Base-by-base conservation (phyloP, 2,329 filamentous ascomycete genomes). In the Coleophoma cylindrospora region DNA sequence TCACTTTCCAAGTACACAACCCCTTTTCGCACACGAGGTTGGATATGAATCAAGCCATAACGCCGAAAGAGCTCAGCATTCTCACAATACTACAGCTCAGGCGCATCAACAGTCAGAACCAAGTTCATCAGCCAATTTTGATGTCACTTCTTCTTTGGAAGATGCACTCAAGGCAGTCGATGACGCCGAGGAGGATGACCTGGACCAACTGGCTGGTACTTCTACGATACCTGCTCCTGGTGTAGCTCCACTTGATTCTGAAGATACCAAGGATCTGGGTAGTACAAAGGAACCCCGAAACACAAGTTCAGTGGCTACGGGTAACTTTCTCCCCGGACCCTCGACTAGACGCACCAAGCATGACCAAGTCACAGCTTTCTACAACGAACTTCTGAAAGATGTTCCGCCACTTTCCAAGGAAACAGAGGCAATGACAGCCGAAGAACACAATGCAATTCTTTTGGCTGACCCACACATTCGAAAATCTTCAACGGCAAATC, bases 401-500 rank as follows among this genome's bases (percentile, higher is more conserved):
- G 17, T 33, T n/a, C n/a, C 21, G 6, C 9, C n/a, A 4, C 27
- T 37, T 5, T 33, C 27, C 33, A 40, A 27, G 21, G 41, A 48
- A 48, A 17, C 13, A 15, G 27, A 27, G 14, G 36, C 50, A 8
- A 69, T 94, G 72, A 96, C 90, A 0, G 88, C 94, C 0, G 92
- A 99, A 68, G 88, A 96, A 64, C 91, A 97, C 67, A 99, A 97
- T 63, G 87, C 89, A 10, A 74, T 87, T 52, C 75, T 97, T 1
- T 75, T 99, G 3, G 81, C 87, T 2, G 91, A 97, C 61, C 91
- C 94, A 2, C 84, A 84, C 34, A 83, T 96, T 59, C 82, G 89
- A 52, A 94, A 95, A 62, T 91, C 91, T 0, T 95, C 91, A 1
- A 91, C 91, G 1, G 88, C 91, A 9, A 95, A 99, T 57, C 94